A percentile compares a stretch with the other conserved stretches of the same genome.
Conservation (phyloP, 129 eudicot genomes). For the Mikania micrantha region DNA sequence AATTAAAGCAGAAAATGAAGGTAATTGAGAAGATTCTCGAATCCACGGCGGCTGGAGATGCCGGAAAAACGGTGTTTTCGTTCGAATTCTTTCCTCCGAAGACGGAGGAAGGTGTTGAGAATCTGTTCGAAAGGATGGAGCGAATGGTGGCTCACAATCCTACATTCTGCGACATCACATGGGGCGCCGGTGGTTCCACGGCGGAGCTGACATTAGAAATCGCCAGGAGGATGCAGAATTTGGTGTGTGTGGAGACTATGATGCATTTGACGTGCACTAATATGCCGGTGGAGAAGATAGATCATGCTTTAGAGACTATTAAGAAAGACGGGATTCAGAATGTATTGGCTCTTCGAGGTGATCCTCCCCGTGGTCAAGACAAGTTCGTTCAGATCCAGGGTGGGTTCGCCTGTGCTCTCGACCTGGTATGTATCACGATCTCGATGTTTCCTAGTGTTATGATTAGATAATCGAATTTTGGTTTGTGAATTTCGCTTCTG, state of each 20-base stretch:
- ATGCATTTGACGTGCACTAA: constrained; percentile 98
- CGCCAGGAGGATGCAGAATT: constrained; percentile 91
- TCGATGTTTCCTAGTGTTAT: neutral
- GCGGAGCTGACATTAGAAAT: constrained; percentile 94
- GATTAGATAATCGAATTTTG: neutral
- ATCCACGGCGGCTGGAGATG: constrained; percentile 37
- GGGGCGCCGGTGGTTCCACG: constrained; percentile 99
- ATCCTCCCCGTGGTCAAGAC: constrained; percentile 99
- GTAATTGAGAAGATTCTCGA: constrained; percentile 80
- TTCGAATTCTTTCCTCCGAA: constrained; percentile 99
- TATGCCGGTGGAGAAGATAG: constrained; percentile 95
- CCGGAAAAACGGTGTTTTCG: constrained; percentile 58
- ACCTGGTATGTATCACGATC: constrained; percentile 43
- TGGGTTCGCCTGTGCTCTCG: constrained; percentile 95
- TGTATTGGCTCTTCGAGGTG: constrained; percentile 91
- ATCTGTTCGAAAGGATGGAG: constrained; percentile 90
- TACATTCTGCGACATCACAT: constrained; percentile 85
- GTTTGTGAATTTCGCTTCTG: neutral
- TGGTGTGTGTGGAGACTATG: constrained; percentile 96
- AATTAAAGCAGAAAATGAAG: constrained; percentile 47
- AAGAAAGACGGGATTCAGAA: constrained; percentile 83
- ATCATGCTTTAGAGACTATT: constrained; percentile 72
- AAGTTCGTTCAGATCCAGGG: constrained; percentile 91
- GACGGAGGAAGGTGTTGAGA: constrained; percentile 93
- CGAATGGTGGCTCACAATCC: constrained; percentile 95